Evolutionary conservation across 192 early-diverging fungal species (phyloP), one percentile per base, ranked within the genome.

Genomic region (Polychytrium aggregatum): DNA sequence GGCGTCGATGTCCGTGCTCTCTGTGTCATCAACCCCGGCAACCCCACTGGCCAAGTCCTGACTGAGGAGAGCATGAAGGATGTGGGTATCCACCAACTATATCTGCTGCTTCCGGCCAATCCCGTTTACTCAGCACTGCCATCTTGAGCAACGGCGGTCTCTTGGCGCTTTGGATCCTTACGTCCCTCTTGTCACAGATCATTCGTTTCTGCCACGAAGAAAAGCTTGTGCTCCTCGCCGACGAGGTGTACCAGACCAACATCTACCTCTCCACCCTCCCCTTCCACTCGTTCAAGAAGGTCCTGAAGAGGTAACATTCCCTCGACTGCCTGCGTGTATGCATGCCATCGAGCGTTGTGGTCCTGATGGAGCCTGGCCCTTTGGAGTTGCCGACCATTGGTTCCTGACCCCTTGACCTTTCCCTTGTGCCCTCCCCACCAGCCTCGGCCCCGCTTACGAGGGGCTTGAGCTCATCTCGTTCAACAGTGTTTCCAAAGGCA

Each of bases 211-310:
- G 90, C 64, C 70, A 84, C 53, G 57, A 65, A 39, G 82, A 98
- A 59, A 72, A 58, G 21, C 65, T 98, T 35, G 81, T 95, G 14
- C 55, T 98, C 2, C 59, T 98, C 21, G 95, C 95, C 0, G 95
- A 98, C 66, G 95, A 98, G 56, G 95, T 98, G 24, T 98, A 98
- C 67, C 95, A 98, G 70, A 84, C 88, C 44, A 97, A 97, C 65
- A 83, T 90, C 44, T 97, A 97, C 72, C 67, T 73, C 13, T 60
- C 64, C 22, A 59, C 76, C 13, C 79, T 81, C 25, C 95, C 95
- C 22, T 98, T 97, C 66, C 85, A 87, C 61, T 91, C 88, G 30
- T 95, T 98, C 77, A 93, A 94, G 60, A 94, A 98, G 71, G 79
- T 95, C 4, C 71, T 95, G 22, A 73, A 71, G 50, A 65, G 66